Evolutionary conservation across 1,139 yeast species (phyloP).

Genomic region (Saccharomyces hybrid): DNA sequence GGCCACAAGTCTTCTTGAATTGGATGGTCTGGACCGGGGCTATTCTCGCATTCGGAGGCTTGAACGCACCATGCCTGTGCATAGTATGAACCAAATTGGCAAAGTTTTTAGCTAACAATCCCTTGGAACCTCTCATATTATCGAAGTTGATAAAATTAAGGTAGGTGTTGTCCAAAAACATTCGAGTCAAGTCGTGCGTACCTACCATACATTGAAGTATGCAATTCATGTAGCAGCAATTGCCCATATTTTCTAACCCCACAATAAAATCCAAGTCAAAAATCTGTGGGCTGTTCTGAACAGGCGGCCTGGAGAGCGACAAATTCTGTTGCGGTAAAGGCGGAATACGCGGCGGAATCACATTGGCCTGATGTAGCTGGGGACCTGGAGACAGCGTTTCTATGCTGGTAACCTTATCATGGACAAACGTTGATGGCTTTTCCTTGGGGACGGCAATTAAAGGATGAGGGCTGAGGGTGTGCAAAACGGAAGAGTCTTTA

Average conservation of each 20-base stretch:
- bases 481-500: background rate
- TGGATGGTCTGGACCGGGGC: conserved; percentile 25
- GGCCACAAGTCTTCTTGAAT: conserved; percentile 57
- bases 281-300: background rate
- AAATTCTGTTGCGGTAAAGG: background rate
- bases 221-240: conserved; percentile 89
- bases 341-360: background rate
- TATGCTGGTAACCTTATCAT: background rate
- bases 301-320: background rate
- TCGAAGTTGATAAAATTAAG: conserved; percentile 61
- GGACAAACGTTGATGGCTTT: background rate
- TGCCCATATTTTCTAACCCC: conserved; percentile 74
- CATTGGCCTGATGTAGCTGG: background rate
- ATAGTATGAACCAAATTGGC: conserved; percentile 57
- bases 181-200: conserved; percentile 37
- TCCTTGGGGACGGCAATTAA: background rate
- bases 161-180: conserved; percentile 50
- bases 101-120: conserved; percentile 64
- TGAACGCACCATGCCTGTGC: conserved; percentile 26
- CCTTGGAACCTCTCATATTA: conserved; percentile 76
- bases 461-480: background rate
- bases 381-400: background rate
- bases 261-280: conserved; percentile 32
- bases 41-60: conserved; percentile 27
- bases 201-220: conserved; percentile 73